phyloP scores from a whole-genome alignment of 2,329 filamentous ascomycete genomes.

The Aspergillus sp. region DNA sequence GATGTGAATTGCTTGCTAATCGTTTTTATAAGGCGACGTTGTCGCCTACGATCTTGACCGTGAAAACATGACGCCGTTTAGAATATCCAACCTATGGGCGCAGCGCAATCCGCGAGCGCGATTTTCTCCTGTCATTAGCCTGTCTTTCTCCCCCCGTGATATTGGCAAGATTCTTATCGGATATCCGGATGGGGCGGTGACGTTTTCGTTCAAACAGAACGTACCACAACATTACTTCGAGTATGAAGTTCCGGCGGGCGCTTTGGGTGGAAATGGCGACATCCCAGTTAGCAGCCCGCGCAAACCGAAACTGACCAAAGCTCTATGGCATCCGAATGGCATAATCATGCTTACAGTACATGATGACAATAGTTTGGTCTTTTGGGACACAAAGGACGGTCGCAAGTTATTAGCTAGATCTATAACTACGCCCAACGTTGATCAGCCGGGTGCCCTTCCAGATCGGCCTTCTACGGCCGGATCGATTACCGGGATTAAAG shows the following conservation, averaged over 20 bases:
- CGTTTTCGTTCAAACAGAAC: conserved; percentile 95
- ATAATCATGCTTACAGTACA: conserved; percentile 85
- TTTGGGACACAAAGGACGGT: conserved; percentile 92
- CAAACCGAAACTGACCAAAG: conserved; percentile 74
- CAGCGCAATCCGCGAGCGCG: conserved; percentile 68
- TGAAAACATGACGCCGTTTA: conserved; percentile 71
- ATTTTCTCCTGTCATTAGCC: conserved; percentile 66
- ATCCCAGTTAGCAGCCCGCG: conserved; percentile 61
- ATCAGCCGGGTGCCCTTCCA: conserved; percentile 59
- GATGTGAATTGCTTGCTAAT: neutral
- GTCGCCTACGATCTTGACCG: conserved; percentile 92
- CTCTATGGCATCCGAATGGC: conserved; percentile 91
- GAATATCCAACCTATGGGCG: conserved; percentile 83
- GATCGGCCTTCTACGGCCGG: conserved; percentile 45
- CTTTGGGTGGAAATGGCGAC: conserved; percentile 74
- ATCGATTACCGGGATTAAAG: conserved; percentile 60
- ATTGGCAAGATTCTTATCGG: conserved; percentile 88
- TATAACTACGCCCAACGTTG: conserved; percentile 69
- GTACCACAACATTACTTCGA: conserved; percentile 74
- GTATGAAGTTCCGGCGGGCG: conserved; percentile 77
- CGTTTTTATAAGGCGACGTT: conserved; percentile 61
- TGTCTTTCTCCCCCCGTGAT: conserved; percentile 87
- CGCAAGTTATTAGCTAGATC: conserved; percentile 81
- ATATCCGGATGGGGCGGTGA: conserved; percentile 83
- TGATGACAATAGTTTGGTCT: conserved; percentile 86